These are phyloP conservation scores for Aureobasidium sp. DNA, from an alignment of 2,329 filamentous ascomycete genomes.

Conservation along the genomic window DNA sequence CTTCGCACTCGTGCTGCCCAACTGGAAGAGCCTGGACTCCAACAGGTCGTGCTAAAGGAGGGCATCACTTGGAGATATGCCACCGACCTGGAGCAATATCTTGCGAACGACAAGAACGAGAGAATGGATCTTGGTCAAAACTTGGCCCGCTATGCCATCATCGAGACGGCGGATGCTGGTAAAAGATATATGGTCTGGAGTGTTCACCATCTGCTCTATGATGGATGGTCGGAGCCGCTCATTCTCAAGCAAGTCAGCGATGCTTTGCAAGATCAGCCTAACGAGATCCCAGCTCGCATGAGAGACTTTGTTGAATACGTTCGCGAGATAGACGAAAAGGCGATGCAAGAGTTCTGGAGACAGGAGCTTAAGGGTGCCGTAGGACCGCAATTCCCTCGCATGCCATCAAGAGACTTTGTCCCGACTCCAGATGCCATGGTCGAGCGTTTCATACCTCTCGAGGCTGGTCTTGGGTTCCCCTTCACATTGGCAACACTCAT, in stretches of 20 bases:
- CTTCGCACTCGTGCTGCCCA: slow-evolving; percentile 30
- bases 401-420: slow-evolving; percentile 22
- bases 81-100: slow-evolving; percentile 27
- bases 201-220: slow-evolving; percentile 36
- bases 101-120: slow-evolving; percentile 29
- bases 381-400: slow-evolving; percentile 30
- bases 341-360: slow-evolving; percentile 31
- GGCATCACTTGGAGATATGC: slow-evolving; percentile 27
- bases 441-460: slow-evolving; percentile 18
- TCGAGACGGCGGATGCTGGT: slow-evolving; percentile 18
- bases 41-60: slow-evolving; percentile 24
- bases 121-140: slow-evolving; percentile 35
- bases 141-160: slow-evolving; percentile 33
- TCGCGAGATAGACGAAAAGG: slow-evolving; percentile 19
- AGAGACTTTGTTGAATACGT: slow-evolving; percentile 32
- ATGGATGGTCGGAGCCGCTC: slow-evolving; percentile 33
- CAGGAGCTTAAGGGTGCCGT: slow-evolving; percentile 25
- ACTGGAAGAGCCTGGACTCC: slow-evolving; percentile 13
- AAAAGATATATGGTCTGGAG: slow-evolving; percentile 27
- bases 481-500: slow-evolving; percentile 29
- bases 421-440: slow-evolving; percentile 24
- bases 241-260: slow-evolving; percentile 28
- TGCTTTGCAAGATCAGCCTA: neutral
- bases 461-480: slow-evolving; percentile 18
- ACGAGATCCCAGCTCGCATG: slow-evolving; percentile 17